Percentiles rank a stretch among this genome's conserved stretches.
Evolutionary conservation across 768 basidiomycete species (phyloP).

Genomic region (Mycena polygramma): DNA sequence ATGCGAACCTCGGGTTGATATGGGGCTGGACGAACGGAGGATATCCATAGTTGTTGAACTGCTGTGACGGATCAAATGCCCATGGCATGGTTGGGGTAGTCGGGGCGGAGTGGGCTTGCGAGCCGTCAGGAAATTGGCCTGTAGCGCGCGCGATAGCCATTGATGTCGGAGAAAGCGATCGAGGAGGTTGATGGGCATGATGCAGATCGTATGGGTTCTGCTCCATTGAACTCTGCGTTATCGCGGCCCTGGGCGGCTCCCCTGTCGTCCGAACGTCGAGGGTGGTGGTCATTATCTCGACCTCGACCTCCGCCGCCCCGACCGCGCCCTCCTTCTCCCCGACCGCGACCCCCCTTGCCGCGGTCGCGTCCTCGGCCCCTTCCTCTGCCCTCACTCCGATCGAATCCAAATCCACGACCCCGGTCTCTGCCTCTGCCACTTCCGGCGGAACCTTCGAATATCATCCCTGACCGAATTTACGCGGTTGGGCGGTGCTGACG

Average conservation of each 20-base stretch:
- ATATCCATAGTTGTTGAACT: constrained; percentile 39
- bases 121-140: constrained; percentile 52
- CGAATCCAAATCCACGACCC: constrained; percentile 51
- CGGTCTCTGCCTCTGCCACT: constrained; percentile 46
- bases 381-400: constrained; percentile 40
- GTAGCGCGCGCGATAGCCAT: constrained; percentile 60
- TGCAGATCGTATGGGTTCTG: constrained; percentile 45
- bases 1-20: constrained; percentile 86
- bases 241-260: constrained; percentile 14
- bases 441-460: background rate
- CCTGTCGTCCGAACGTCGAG: constrained; percentile 25
- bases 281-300: constrained; percentile 32
- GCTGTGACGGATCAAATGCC: constrained; percentile 35
- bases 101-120: constrained; percentile 34
- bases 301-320: constrained; percentile 43
- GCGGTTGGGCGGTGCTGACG: constrained; percentile 12
- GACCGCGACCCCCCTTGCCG: constrained; percentile 40
- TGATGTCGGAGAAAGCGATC: constrained; percentile 59
- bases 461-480: constrained; percentile 15
- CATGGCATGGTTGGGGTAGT: constrained; percentile 32
- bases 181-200: constrained; percentile 27
- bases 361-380: constrained; percentile 49
- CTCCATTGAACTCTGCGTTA: constrained; percentile 40
- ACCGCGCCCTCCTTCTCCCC: constrained; percentile 43
- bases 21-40: constrained; percentile 75